Base-by-base conservation (phyloP, 2,329 filamentous ascomycete genomes). In the Scortechinia acanthostroma region DNA sequence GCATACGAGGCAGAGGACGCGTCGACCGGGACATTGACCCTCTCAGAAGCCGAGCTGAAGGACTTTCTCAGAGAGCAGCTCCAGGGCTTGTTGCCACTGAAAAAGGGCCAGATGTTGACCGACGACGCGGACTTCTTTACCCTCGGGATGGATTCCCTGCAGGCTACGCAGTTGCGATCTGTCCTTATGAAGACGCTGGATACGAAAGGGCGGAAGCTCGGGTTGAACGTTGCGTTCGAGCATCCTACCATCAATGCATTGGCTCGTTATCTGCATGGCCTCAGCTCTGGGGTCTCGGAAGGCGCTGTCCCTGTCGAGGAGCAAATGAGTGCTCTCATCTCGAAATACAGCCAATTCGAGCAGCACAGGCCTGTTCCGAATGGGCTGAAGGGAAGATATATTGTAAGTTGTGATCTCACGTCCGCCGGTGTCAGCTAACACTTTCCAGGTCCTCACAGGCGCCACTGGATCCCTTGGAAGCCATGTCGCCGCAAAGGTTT, bases 51-150 rank as follows among this genome's bases (percentile, higher is more conserved):
- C n/a, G n/a, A n/a, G n/a, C n/a, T n/a, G n/a, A n/a, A n/a, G n/a
- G n/a, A n/a, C n/a, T n/a, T n/a, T n/a, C n/a, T n/a, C n/a, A n/a
- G n/a, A n/a, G n/a, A n/a, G n/a, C n/a, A n/a, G n/a, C n/a, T n/a
- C n/a, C n/a, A n/a, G n/a, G n/a, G n/a, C n/a, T n/a, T n/a, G n/a
- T n/a, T n/a, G n/a, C n/a, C n/a, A n/a, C n/a, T n/a, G n/a, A n/a
- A n/a, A n/a, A n/a, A n/a, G n/a, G n/a, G n/a, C n/a, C n/a, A n/a
- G n/a, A n/a, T n/a, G n/a, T n/a, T n/a, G n/a, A n/a, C n/a, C n/a
- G n/a, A n/a, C n/a, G n/a, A n/a, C n/a, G n/a, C n/a, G n/a, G 66
- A 71, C 47, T 67, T 74, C 50, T 72, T 71, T 48, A 55, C 61
- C 1, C 55, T 60, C 1, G 70, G 70, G 0, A 49, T 74, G 16